Evolutionary conservation across 2,329 filamentous ascomycete genomes (phyloP), one percentile per base, ranked within the genome.

Genomic region (Fonsecaea erecta): DNA sequence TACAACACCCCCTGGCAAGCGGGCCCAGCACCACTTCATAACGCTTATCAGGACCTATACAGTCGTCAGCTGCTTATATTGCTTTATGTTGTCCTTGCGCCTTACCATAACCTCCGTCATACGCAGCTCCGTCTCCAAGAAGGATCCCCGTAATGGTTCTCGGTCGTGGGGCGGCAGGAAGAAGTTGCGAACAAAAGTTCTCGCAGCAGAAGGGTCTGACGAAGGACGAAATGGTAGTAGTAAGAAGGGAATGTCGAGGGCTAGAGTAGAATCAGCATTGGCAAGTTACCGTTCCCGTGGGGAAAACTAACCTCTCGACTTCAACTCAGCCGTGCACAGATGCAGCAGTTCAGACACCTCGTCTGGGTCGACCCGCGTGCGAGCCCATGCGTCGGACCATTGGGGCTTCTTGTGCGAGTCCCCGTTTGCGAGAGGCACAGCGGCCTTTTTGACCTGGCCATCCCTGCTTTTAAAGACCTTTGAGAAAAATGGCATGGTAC

Each of bases 21-120:
- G 88, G 76, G 92, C 93, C 95, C 95, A 99, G 78, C 94, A 98
- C 95, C 95, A 99, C 82, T 98, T 99, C 70, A 95, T 84, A 48
- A 97, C 93, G 73, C 93, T 95, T 70, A 93, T 93, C 60, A 99
- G 86, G 63, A 96, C 93, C 92, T 97, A 60, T 18, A 30, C 14
- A n/a, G 2, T 26, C 64, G 26, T 68, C 56, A 59, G 63, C 21
- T 32, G 58, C 8, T 55, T 28, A 21, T n/a, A 48, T 34, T 21
- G 26, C 52, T 55, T 12, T 18, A 48, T 37, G 46, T 48, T 55
- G 54, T 54, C 60, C 53, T 28, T 54, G 61, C 56, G 59, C 67
- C 73, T 71, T 84, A 97, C 94, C 90, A 97, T 92, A 65, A 94
- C 93, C 78, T 97, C 94, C 28, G 91, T 92, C 81, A 99, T 88